Percentiles rank a stretch among this genome's conserved stretches.
phyloP scores from a whole-genome alignment of 192 early-diverging fungal genomes.

The Coemansia sp. region DNA sequence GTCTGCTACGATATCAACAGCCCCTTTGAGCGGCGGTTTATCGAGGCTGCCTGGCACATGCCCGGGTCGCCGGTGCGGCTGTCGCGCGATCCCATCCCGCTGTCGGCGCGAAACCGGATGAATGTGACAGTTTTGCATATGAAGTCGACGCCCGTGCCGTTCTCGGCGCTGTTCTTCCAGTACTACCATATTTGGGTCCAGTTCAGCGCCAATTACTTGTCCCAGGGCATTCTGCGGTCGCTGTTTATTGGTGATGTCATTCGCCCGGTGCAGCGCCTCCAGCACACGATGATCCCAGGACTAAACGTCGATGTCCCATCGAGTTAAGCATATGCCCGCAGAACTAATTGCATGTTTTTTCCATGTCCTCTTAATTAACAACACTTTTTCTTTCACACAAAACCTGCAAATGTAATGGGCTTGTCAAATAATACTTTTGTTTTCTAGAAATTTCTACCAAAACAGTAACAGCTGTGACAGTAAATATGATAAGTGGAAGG shows the following conservation, averaged over 20 bases:
- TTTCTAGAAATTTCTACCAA: too few relatives aligned
- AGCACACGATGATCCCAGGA: constrained; percentile 75
- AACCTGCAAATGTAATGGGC: too few relatives aligned
- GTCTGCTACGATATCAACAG: constrained; percentile 41
- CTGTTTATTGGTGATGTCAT: constrained; percentile 80
- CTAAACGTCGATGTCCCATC: neutral
- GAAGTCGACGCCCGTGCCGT: constrained; percentile 70
- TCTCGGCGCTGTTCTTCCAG: constrained; percentile 85
- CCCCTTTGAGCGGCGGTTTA: constrained; percentile 22
- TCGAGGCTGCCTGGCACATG: constrained; percentile 46
- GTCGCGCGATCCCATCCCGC: constrained; percentile 45
- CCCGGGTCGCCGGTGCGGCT: constrained; percentile 39
- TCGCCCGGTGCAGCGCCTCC: constrained; percentile 72
- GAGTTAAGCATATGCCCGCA: too few relatives aligned
- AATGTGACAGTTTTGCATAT: constrained; percentile 45
- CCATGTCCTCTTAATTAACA: neutral
- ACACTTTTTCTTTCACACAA: too few relatives aligned
- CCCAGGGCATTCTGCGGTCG: constrained; percentile 68
- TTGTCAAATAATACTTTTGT: too few relatives aligned
- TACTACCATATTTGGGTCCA: constrained; percentile 81
- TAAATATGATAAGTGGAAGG: too few relatives aligned
- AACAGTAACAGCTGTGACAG: too few relatives aligned
- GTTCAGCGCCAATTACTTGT: constrained; percentile 78
- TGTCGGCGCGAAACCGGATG: constrained; percentile 33
- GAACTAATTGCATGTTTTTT: neutral